Evolutionary conservation across 768 basidiomycete genomes (phyloP), one percentile per base, ranked within the genome.

Genomic region (Obba rivulosa): DNA sequence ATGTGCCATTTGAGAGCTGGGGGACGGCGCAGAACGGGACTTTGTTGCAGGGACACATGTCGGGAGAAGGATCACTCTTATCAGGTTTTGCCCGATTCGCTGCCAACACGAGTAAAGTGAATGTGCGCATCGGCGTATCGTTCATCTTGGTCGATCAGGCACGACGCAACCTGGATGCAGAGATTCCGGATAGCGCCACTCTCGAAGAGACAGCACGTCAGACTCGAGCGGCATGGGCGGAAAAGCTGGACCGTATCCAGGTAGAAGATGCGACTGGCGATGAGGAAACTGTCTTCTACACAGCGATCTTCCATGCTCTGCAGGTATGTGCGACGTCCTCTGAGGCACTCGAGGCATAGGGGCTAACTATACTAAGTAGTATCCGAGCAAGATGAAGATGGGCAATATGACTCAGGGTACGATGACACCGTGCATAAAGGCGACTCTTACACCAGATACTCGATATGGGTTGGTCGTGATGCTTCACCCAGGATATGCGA

Each of bases 361-460:
- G n/a, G n/a, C n/a, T n/a, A n/a, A n/a, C n/a, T n/a, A n/a, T 4
- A 9, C n/a, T 16, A 14, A 57, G 0, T 63, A 90, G 79, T 90
- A 87, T 54, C 89, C 89, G 87, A 90, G 59, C 78, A 85, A 50
- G 70, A 75, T 52, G 88, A 91, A 61, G 68, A 74, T 34, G 77
- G 77, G 2, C 61, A 57, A 7, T 90, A 91, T 62, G 91, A 85
- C 62, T 90, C 87, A 5, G 89, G 79, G 1, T 90, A 91, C 50
- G 82, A 87, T 47, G 78, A 85, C 45, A 50, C 64, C 7, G 65
- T 90, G 0, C 84, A 87, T 41, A 59, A 74, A 24, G 80, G 83
- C 16, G 67, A 69, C n/a, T 87, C 85, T 0, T 90, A 90, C 56
- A 86, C 81, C 0, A 87, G 87, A 0, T 90, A 90, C 60, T 87